Conservation (phyloP, 352 stramenopile genomes). For the Globisporangium radiosum region DNA sequence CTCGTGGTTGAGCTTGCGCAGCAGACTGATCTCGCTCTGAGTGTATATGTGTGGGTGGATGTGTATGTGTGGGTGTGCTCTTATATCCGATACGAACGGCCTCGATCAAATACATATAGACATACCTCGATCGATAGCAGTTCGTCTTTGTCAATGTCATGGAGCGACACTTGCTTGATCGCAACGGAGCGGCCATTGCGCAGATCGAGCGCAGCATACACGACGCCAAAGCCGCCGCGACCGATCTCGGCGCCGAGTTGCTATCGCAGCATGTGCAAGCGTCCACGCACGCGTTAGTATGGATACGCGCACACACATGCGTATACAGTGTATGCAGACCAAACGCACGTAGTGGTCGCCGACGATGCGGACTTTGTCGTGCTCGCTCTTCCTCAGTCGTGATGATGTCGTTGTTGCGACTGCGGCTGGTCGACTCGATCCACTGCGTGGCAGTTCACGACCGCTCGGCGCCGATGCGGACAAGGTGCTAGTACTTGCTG, state of each 20-base stretch:
- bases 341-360: constrained; percentile 65
- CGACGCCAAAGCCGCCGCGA: constrained; percentile 86
- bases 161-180: constrained; percentile 83
- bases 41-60: background rate
- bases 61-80: too few species aligned
- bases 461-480: background rate
- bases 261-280: constrained; percentile 19
- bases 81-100: background rate
- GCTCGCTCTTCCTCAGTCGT: constrained; percentile 17
- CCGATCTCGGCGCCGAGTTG: constrained; percentile 90
- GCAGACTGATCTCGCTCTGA: constrained; percentile 87
- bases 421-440: constrained; percentile 4
- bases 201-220: constrained; percentile 86
- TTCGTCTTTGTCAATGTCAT: constrained; percentile 82
- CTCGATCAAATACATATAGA: background rate
- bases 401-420: background rate
- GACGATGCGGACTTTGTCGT: constrained; percentile 63
- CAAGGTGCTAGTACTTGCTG: background rate
- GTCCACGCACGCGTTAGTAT: too few species aligned
- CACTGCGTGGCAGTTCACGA: constrained; percentile 7
- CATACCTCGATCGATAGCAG: constrained; percentile 71
- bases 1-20: constrained; percentile 91
- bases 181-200: constrained; percentile 77
- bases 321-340: background rate
- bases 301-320: too few species aligned